Evolutionary conservation across 768 basidiomycete species (phyloP), one percentile per base, ranked within the genome.

Genomic region (Termitomyces sp.): DNA sequence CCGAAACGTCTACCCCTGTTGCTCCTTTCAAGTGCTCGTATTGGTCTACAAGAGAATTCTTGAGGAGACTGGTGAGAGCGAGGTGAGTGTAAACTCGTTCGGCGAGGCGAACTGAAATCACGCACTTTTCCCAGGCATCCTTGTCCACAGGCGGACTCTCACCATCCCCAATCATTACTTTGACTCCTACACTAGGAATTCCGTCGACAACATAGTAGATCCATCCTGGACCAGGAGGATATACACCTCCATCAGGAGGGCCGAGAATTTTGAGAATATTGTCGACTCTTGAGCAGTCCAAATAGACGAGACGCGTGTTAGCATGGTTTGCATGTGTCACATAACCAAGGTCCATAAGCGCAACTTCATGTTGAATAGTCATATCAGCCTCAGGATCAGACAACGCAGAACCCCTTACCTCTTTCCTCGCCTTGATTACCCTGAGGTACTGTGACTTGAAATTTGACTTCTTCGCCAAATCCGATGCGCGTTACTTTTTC

Each of bases 141-240:
- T 79, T 63, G 59, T 89, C 80, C 10, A 86, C 76, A 17, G 77
- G 72, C 12, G 90, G 90, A 11, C 76, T 74, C 53, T 69, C 64
- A 11, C 89, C 90, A 59, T 79, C 76, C 2, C 91, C 91, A 19
- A 92, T 71, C 79, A 91, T 83, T 1, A 89, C 70, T 66, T 79
- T 81, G 59, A 72, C 67, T 2, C 84, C 88, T 39, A 70, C 69
- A 62, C 88, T 89, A 1, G 89, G 86, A 8, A 88, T 70, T n/a
- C 77, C 87, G 54, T 83, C 74, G 3, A 77, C 79, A 21, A 91
- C 72, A n/a, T 91, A 63, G 60, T 80, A 86, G 12, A 93, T 59
- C 82, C 85, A 92, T 12, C 81, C 91, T 2, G 91, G 89, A 5
- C 91, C 91, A 46, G 91, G 91, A 9, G 91, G 88, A 59, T 91